phyloP scores from a whole-genome alignment of 257 asterid genomes.

The Ajuga chamaepitys region DNA sequence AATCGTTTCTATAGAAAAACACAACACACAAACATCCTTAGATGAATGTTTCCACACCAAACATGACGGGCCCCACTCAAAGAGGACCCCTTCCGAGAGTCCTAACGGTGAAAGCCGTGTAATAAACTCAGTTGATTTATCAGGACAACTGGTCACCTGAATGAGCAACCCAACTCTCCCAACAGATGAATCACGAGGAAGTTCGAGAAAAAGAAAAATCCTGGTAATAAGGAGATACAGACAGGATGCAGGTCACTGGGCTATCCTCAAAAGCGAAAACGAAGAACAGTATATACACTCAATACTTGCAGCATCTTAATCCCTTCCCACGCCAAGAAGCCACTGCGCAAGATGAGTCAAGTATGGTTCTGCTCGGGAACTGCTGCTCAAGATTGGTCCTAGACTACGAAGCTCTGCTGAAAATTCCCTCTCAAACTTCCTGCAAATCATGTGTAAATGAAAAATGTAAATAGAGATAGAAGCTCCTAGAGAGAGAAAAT shows the following conservation, averaged over 20 bases:
- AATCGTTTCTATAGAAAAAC: neutral
- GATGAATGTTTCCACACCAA: neutral
- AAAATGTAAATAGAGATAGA: neutral
- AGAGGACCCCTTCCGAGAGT: neutral
- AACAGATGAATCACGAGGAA: neutral
- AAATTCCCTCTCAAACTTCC: conserved; percentile 87
- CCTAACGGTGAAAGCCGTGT: neutral
- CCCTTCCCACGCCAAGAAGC: conserved; percentile 94
- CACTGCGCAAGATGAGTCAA: conserved; percentile 94
- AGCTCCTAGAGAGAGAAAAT: neutral
- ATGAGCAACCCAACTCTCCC: neutral
- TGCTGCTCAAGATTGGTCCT: conserved; percentile 87
- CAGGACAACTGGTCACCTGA: neutral
- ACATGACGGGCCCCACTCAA: neutral
- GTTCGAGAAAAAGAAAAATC: neutral
- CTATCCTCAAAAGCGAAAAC: neutral
- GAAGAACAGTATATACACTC: neutral
- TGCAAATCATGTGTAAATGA: conserved; percentile 27
- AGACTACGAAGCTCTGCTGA: conserved; percentile 63
- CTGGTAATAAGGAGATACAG: neutral
- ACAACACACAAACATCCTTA: neutral
- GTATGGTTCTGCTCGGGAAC: conserved; percentile 88
- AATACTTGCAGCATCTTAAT: conserved; percentile 27
- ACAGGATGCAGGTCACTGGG: neutral
- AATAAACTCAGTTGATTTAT: no score